Percentiles rank a stretch among this genome's conserved stretches.
Evolutionary conservation across 140 eudicot species (phyloP).

Genomic region (Bidens hawaiensis): DNA sequence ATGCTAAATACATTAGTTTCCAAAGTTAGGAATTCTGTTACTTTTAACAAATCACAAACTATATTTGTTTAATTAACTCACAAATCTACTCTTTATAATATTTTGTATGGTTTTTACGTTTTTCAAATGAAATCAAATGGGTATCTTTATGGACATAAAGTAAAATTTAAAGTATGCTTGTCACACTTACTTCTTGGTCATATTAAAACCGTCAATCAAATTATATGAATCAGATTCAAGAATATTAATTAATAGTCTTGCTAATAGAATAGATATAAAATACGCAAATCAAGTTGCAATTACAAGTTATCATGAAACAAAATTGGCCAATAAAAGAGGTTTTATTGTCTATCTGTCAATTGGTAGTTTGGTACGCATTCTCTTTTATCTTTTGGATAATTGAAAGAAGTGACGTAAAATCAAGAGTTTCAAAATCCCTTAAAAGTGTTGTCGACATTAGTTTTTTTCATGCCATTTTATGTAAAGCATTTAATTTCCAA

Average conservation of each 20-base stretch:
- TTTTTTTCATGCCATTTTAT: constrained; percentile 10
- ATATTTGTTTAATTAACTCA: too few species aligned
- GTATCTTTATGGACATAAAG: too few species aligned
- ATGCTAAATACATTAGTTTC: too few species aligned
- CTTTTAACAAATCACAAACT: too few species aligned
- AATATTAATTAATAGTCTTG: background rate
- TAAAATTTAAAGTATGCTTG: background rate
- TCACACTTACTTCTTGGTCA: background rate
- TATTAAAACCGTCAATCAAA: background rate
- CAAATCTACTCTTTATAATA: too few species aligned
- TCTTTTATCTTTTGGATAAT: constrained; percentile 5
- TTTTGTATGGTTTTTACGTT: too few species aligned
- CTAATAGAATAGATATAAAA: background rate
- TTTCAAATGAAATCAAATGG: too few species aligned
- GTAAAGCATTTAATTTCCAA: constrained; percentile 2
- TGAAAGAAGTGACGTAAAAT: constrained; percentile 12
- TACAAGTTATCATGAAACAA: background rate
- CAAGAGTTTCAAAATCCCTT: constrained; percentile 3
- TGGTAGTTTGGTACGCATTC: background rate
- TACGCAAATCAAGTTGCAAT: constrained; percentile 3
- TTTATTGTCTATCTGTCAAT: background rate
- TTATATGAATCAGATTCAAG: constrained; percentile 4
- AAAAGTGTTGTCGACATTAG: constrained; percentile 6
- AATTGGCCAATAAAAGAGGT: background rate
- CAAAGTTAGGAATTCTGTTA: too few species aligned